Conservation (phyloP, 106 monocot species). For the Platanthera guangdongensis region DNA sequence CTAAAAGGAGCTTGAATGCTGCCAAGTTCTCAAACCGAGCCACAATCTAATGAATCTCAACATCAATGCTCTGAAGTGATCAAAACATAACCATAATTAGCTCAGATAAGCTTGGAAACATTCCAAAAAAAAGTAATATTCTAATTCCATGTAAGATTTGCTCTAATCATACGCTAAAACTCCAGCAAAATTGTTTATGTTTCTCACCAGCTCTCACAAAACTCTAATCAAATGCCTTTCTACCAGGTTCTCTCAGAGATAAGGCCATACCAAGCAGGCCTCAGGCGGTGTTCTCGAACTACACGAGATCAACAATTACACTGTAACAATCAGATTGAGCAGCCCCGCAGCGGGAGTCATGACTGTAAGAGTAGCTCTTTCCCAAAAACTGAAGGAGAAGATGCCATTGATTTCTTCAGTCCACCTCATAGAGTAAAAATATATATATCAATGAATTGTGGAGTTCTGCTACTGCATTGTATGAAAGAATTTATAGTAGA, state of each 20-base stretch:
- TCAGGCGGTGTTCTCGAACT: constrained; percentile 70
- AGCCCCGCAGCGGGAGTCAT: constrained; percentile 83
- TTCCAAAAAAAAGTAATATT: not conserved
- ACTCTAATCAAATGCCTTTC: constrained; percentile 1
- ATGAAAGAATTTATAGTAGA: not conserved
- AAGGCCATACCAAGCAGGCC: constrained; percentile 81
- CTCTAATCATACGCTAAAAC: not conserved
- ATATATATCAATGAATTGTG: not conserved
- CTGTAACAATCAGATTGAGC: constrained; percentile 58
- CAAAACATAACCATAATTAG: not conserved
- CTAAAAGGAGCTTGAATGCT: not conserved
- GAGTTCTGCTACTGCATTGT: not conserved
- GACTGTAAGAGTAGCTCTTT: constrained; percentile 87
- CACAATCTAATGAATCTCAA: not conserved
- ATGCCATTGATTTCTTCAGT: constrained; percentile 81
- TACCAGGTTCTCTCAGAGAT: constrained; percentile 82
- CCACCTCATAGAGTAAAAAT: constrained; percentile 47
- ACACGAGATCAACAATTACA: constrained; percentile 50
- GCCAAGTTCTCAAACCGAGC: too few species aligned
- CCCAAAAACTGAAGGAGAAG: constrained; percentile 83
- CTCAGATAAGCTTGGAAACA: not conserved
- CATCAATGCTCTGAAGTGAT: not conserved
- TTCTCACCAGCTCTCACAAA: not conserved
- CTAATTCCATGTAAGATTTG: not conserved
- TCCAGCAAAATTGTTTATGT: not conserved